Conservation (phyloP, 305 asterid genomes). For the Fraxinus greggii region DNA sequence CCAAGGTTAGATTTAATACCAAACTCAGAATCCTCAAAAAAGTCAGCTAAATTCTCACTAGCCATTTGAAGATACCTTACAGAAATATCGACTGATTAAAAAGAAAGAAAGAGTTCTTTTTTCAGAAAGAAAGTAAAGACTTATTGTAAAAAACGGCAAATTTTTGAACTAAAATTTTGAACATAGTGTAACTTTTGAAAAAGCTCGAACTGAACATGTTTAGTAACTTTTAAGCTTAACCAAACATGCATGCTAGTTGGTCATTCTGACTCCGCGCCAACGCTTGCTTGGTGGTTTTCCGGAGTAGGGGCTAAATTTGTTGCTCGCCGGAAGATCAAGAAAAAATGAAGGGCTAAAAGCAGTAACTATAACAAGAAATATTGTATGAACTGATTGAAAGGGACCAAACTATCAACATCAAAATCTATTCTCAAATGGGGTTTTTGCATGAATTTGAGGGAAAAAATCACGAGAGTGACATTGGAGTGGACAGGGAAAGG, state of each 20-base stretch:
- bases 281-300: not conserved
- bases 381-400: slow-evolving; percentile 36
- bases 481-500: slow-evolving; percentile 18
- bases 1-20: not conserved
- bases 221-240: not conserved
- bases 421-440: slow-evolving; percentile 17
- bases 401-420: slow-evolving; percentile 65
- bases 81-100: not conserved
- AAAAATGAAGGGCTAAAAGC: slow-evolving; percentile 1
- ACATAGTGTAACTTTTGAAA: not conserved
- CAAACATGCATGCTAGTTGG: not conserved
- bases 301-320: not conserved
- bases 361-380: not conserved
- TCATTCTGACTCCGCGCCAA: not conserved
- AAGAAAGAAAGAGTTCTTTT: not conserved
- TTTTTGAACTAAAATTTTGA: not conserved
- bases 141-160: not conserved
- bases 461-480: slow-evolving; percentile 16
- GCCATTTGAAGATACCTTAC: not conserved
- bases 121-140: not conserved
- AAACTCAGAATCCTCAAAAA: slow-evolving; percentile 2
- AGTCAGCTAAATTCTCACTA: not conserved
- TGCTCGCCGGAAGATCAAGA: slow-evolving; percentile 27
- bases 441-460: not conserved
- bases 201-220: not conserved